Percentiles rank a stretch among this genome's conserved stretches.
phyloP scores from a whole-genome alignment of 139 green algal species.

The Picochlorum sp. region DNA sequence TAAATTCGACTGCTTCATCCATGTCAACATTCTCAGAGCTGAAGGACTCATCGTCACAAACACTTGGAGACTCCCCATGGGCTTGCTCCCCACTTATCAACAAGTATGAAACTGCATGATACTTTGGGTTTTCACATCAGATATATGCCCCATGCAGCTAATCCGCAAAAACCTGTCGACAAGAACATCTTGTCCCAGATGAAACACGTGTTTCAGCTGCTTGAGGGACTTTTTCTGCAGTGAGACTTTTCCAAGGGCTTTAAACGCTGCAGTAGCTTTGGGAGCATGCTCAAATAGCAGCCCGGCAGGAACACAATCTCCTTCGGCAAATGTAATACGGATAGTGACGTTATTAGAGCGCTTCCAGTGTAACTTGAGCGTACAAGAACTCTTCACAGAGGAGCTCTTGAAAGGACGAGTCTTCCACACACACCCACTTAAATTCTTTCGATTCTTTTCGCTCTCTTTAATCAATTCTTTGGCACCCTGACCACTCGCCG shows the following conservation, averaged over 20 bases:
- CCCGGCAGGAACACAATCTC: constrained; percentile 12
- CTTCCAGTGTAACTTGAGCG: constrained; percentile 17
- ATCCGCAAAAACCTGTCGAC: constrained; percentile 40
- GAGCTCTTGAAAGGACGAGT: constrained; percentile 11
- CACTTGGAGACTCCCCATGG: background rate
- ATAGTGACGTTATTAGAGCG: constrained; percentile 16
- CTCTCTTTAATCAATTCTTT: constrained; percentile 14
- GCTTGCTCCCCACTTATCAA: constrained; percentile 13
- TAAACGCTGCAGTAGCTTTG: constrained; percentile 20
- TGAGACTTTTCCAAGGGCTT: constrained; percentile 24
- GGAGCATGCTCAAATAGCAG: constrained; percentile 26
- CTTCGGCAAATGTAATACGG: constrained; percentile 28
- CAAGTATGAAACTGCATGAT: constrained; percentile 21
- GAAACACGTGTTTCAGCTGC: constrained; percentile 38
- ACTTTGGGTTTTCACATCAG: constrained; percentile 4
- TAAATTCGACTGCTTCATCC: background rate
- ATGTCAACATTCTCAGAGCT: no score
- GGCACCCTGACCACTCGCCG: constrained; percentile 20
- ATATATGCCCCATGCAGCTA: constrained; percentile 29
- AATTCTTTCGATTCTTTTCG: background rate
- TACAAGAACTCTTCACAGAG: constrained; percentile 25
- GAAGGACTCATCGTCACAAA: no score
- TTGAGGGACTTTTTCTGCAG: constrained; percentile 19
- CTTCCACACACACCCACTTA: background rate
- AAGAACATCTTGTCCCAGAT: constrained; percentile 17